A percentile compares a stretch with the other conserved stretches of the same genome.
phyloP scores from a whole-genome alignment of 371 early-diverging fungal species.

The Apophysomyces elegans region DNA sequence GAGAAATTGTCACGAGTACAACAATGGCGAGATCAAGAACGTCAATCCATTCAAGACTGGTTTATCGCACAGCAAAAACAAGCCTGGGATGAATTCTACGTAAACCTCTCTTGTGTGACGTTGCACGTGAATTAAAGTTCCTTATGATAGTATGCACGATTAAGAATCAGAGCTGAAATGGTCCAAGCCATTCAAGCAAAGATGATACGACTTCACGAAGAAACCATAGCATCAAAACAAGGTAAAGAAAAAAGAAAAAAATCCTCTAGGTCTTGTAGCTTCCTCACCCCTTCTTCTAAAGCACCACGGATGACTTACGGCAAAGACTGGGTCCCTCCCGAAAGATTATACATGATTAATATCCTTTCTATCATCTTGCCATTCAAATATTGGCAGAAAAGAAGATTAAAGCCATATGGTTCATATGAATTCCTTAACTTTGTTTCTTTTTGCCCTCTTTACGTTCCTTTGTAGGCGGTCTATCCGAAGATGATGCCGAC shows the following conservation, averaged over 20 bases:
- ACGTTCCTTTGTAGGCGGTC: constrained; percentile 39
- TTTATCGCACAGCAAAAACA: constrained; percentile 35
- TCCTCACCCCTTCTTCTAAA: not conserved
- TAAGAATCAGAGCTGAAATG: not conserved
- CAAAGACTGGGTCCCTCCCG: constrained; percentile 36
- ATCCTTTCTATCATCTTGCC: constrained; percentile 28
- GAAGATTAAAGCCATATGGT: not conserved
- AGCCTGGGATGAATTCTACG: constrained; percentile 37
- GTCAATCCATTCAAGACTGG: constrained; percentile 31
- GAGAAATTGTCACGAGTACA: constrained; percentile 24
- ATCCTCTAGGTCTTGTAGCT: not conserved
- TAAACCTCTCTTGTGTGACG: constrained; percentile 21
- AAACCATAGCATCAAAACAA: not conserved
- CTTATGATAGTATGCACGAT: constrained; percentile 3
- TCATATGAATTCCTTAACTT: not conserved
- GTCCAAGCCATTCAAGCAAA: constrained; percentile 5
- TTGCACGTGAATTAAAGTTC: constrained; percentile 4
- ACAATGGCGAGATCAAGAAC: constrained; percentile 30
- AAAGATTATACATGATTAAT: constrained; percentile 33
- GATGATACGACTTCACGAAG: constrained; percentile 1
- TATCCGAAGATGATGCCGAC: constrained; percentile 30
- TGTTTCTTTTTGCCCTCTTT: constrained; percentile 18
- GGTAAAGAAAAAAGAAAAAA: not conserved
- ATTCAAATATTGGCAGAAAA: not conserved
- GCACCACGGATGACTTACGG: constrained; percentile 16